Conservation (phyloP, 371 early-diverging fungal species). For the Saksenaea oblongispora region DNA sequence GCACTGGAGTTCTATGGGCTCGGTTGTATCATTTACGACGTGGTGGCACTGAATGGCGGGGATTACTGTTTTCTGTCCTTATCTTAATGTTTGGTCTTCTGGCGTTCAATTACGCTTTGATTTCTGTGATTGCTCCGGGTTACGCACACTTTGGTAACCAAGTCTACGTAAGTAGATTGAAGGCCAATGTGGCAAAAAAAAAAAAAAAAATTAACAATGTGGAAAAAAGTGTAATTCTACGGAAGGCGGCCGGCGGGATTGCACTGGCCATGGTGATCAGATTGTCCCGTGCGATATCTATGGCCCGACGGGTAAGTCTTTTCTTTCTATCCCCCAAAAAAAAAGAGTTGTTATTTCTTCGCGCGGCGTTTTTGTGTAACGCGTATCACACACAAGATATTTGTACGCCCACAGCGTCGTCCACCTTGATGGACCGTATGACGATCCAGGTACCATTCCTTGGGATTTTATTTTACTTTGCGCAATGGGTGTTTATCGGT, state of each 20-base stretch:
- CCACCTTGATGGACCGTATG: conserved; percentile 51
- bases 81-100: conserved; percentile 52
- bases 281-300: conserved; percentile 59
- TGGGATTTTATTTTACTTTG: conserved; percentile 56
- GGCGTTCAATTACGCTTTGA: conserved; percentile 56
- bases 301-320: conserved; percentile 50
- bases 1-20: conserved; percentile 60
- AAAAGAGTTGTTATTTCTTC: not conserved
- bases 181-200: not conserved
- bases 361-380: not conserved
- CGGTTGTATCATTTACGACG: conserved; percentile 52
- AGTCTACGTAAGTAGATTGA: conserved; percentile 44
- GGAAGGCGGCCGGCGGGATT: conserved; percentile 31
- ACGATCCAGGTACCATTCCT: conserved; percentile 55
- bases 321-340: not conserved
- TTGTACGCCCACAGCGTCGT: conserved; percentile 63
- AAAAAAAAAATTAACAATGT: not conserved
- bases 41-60: conserved; percentile 56
- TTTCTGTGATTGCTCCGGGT: conserved; percentile 55
- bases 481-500: conserved; percentile 56
- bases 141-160: conserved; percentile 66
- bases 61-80: conserved; percentile 49
- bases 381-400: conserved; percentile 25
- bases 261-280: conserved; percentile 42
- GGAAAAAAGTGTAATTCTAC: conserved; percentile 62